Conservation (phyloP, 768 basidiomycete species). For the Leccinum arenicola region DNA sequence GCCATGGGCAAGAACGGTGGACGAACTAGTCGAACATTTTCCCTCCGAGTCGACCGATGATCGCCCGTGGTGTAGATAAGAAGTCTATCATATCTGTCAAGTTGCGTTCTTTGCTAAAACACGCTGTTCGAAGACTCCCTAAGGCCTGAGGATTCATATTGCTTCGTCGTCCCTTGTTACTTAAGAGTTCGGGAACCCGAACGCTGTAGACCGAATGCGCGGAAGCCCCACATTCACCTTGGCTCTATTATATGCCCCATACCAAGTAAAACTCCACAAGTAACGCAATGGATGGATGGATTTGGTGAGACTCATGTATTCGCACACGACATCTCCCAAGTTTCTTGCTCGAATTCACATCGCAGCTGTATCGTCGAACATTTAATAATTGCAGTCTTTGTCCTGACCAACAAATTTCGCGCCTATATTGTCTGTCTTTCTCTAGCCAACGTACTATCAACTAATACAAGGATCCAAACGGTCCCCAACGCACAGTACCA, state of each 20-base stretch:
- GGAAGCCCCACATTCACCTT: no score
- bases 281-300: no score
- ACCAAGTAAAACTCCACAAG: no score
- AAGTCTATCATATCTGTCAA: constrained; percentile 6
- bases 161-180: not conserved
- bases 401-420: no score
- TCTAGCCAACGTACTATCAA: not conserved
- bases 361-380: not conserved
- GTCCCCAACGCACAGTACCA: constrained; percentile 1
- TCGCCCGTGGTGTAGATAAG: constrained; percentile 8
- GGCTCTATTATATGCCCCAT: no score
- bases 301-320: no score
- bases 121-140: no score
- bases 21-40: constrained; percentile 11
- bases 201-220: not conserved
- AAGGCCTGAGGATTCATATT: no score
- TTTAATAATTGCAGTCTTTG: no score
- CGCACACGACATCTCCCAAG: no score
- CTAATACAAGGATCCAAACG: not conserved
- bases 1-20: not conserved
- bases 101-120: no score
- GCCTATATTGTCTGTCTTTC: not conserved
- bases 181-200: not conserved
- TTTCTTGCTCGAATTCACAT: not conserved
- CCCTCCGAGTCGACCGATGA: constrained; percentile 10